Base-by-base conservation (phyloP, 495 filamentous ascomycete genomes). In the Amniculicola lignicola region DNA sequence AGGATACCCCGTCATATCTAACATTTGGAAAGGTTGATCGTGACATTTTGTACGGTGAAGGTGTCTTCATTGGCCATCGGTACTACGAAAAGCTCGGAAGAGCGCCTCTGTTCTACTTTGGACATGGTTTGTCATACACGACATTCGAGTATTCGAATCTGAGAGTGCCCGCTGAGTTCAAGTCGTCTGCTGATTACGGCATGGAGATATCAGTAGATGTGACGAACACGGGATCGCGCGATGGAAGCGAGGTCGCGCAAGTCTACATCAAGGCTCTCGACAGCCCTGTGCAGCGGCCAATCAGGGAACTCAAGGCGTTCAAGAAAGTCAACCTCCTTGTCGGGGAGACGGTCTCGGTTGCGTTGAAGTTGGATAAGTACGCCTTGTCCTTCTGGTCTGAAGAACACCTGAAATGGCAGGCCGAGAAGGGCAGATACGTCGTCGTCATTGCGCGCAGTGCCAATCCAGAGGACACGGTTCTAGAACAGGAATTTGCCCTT, bases 281-380 rank as follows among this genome's bases (percentile, higher is more conserved):
- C 5, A 77, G 77, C 21, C 77, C 82, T 1, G 78, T 81, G 10
- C 76, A 82, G 11, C 36, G 62, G 48, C 83, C 84, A 3, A 83
- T 82, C 54, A 73, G 75, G 23, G 67, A 78, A 67, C 68, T 87
- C 18, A 85, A 80, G 69, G 84, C 84, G 0, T 87, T 87, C 63
- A 68, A 75, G 15, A 87, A 86, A 72, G 77, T 85, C 5, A 56
- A 72, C 15, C 67, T 87, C 39, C 72, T 69, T 28, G 77, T 82
- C 0, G 83, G 74, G 3, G 70, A 75, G 67, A 79, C 67, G 4
- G 80, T 83, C 11, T 65, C 67, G 28, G 77, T 35, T 35, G 7
- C 7, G 7, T n/a, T 35, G 7, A n/a, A 35, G n/a, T 35, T 35
- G 7, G 7, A 35, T 35, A 35, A n/a, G 29, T 35, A 7, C n/a